Conservation (phyloP, 202 grass and related monocot genomes). For the Elaeis oleifera region DNA sequence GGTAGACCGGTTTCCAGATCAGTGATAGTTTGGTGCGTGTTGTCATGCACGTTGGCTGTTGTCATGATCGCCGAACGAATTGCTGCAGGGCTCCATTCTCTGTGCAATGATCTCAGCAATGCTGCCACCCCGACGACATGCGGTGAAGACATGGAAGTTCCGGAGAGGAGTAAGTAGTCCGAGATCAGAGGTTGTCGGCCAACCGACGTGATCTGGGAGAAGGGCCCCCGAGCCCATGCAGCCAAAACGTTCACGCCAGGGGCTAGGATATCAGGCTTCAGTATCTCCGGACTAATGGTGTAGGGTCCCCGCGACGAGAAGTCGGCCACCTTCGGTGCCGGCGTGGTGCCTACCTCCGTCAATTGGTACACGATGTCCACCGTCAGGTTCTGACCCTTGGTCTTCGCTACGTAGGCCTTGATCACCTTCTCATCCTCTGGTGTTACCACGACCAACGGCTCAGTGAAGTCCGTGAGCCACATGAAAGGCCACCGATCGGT, state of each 20-base stretch:
- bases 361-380: no score
- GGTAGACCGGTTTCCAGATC: constrained; percentile 14
- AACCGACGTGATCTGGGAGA: constrained; percentile 30
- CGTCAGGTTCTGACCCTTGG: no score
- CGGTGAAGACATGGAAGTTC: constrained; percentile 51
- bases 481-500: no score
- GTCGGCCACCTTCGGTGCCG: no score
- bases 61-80: constrained; percentile 77
- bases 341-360: no score
- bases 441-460: constrained; percentile 20
- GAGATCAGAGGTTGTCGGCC: constrained; percentile 11
- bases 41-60: constrained; percentile 56
- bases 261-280: no score
- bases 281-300: no score
- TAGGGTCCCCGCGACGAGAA: no score
- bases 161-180: constrained; percentile 39
- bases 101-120: constrained; percentile 39
- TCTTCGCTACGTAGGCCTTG: no score
- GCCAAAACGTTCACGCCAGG: no score
- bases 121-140: constrained; percentile 61
- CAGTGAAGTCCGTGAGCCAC: no score
- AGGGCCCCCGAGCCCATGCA: constrained; percentile 14
- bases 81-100: constrained; percentile 42
- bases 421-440: not conserved
- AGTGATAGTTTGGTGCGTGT: constrained; percentile 18